These are phyloP conservation scores for Aspergillus glaucus DNA, from an alignment of 2,329 filamentous ascomycete genomes.

Conservation along the genomic window DNA sequence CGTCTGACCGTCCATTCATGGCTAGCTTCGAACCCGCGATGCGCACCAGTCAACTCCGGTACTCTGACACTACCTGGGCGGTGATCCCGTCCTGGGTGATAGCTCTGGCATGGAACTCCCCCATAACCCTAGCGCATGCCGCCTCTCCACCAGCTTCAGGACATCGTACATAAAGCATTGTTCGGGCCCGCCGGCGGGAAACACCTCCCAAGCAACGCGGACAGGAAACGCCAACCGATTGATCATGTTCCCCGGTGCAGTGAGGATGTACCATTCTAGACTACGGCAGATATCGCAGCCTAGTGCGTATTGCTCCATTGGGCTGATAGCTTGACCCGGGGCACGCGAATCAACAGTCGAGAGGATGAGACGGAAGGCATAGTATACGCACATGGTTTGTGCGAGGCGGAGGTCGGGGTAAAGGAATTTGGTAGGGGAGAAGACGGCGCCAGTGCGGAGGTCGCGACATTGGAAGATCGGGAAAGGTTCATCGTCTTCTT, in stretches of 20 bases:
- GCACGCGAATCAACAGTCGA: constrained; percentile 29
- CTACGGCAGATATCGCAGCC: constrained; percentile 32
- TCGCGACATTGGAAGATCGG: constrained; percentile 29
- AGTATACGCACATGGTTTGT: constrained; percentile 34
- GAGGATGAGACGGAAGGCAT: constrained; percentile 25
- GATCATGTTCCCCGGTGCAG: constrained; percentile 33
- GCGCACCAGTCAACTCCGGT: too few species aligned
- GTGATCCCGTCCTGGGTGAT: constrained; percentile 22
- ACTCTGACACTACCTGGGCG: constrained; percentile 3
- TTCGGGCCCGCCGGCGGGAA: constrained; percentile 27
- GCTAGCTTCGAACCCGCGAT: too few species aligned
- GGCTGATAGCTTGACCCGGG: constrained; percentile 21
- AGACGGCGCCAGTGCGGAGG: constrained; percentile 26
- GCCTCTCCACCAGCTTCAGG: constrained; percentile 27
- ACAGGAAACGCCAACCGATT: constrained; percentile 33
- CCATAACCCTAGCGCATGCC: constrained; percentile 31
- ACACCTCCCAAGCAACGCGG: constrained; percentile 33
- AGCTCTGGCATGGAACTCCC: constrained; percentile 31
- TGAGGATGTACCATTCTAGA: constrained; percentile 31
- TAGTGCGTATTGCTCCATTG: constrained; percentile 27
- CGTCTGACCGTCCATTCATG: too few species aligned
- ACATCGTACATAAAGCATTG: constrained; percentile 27
- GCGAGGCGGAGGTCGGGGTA: constrained; percentile 31
- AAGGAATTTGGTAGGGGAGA: constrained; percentile 23
- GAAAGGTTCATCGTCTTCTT: constrained; percentile 17